Evolutionary conservation across 306 rosid genomes (phyloP).

Genomic region (Rosa lucieae): DNA sequence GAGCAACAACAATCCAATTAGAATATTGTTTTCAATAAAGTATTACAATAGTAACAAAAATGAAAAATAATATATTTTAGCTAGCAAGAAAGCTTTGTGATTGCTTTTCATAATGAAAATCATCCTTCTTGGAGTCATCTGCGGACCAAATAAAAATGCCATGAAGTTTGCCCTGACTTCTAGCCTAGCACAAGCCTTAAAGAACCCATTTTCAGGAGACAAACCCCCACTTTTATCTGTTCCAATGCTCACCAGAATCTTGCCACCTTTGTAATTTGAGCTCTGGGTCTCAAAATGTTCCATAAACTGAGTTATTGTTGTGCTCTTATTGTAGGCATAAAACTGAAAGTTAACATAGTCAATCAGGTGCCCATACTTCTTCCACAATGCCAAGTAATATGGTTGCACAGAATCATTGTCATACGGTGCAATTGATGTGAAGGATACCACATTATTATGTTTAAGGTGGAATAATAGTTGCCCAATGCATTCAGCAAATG

Average conservation of each 20-base stretch:
- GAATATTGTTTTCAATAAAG: not conserved
- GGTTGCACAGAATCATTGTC: conserved; percentile 18
- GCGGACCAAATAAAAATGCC: conserved; percentile 35
- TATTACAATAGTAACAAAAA: not conserved
- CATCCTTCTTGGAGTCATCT: conserved; percentile 19
- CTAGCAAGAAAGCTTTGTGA: conserved; percentile 19
- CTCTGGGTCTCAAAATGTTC: conserved; percentile 23
- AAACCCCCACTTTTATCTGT: conserved; percentile 29
- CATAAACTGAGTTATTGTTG: conserved; percentile 15
- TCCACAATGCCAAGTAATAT: conserved; percentile 33
- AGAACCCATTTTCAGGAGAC: conserved; percentile 28
- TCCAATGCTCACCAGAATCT: conserved; percentile 29
- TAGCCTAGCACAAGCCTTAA: conserved; percentile 25
- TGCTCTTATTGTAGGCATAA: conserved; percentile 27
- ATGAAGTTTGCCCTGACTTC: conserved; percentile 13
- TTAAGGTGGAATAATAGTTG: conserved; percentile 18
- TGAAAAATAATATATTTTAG: not conserved
- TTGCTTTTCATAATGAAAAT: conserved; percentile 26
- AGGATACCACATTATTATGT: conserved; percentile 18
- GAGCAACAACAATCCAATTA: not conserved
- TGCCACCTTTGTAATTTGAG: conserved; percentile 23
- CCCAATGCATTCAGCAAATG: conserved; percentile 33
- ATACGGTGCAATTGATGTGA: conserved; percentile 35
- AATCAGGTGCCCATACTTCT: conserved; percentile 23
- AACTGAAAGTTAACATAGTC: conserved; percentile 31